A percentile compares a stretch with the other conserved stretches of the same genome.
Conservation (phyloP, 2,329 filamentous ascomycete genomes). For the Penicillium vulpinum region DNA sequence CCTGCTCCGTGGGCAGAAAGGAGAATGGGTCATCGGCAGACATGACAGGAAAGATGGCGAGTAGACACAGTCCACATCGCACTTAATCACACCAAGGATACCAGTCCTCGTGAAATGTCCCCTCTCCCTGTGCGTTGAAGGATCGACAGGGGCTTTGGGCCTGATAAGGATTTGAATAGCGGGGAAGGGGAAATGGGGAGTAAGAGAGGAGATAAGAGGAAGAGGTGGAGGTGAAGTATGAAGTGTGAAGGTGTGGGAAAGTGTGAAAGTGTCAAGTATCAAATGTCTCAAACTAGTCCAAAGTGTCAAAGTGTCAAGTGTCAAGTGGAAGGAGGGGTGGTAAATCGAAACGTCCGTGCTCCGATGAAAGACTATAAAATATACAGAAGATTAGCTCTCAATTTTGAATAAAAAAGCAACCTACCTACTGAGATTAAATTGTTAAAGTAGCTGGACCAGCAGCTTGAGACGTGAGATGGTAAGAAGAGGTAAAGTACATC, state of each 20-base stretch:
- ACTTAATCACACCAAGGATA: slow-evolving; percentile 15
- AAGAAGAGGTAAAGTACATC: neutral
- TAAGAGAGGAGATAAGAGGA: neutral
- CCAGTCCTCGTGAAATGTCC: slow-evolving; percentile 16
- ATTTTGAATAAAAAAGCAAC: neutral
- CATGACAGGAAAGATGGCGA: slow-evolving; percentile 28
- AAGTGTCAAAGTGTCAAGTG: neutral
- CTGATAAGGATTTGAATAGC: neutral
- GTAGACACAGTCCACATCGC: slow-evolving; percentile 42
- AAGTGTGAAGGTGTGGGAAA: neutral
- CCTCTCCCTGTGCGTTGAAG: slow-evolving; percentile 10
- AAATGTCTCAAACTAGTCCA: neutral
- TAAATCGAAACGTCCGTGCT: slow-evolving; percentile 4
- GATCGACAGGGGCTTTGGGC: slow-evolving; percentile 24
- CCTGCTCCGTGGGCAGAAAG: slow-evolving; percentile 34
- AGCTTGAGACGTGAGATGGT: neutral
- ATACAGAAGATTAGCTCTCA: slow-evolving; percentile 3
- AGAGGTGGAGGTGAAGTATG: neutral
- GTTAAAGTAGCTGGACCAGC: slow-evolving; percentile 11
- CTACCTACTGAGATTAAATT: slow-evolving; percentile 1
- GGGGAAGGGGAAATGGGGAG: neutral
- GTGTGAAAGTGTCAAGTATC: no score
- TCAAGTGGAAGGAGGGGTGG: slow-evolving; percentile 11
- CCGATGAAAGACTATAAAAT: neutral
- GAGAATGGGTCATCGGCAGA: slow-evolving; percentile 40